phyloP scores from a whole-genome alignment of 306 rosid species.

The Hylodesmum podocarpum region DNA sequence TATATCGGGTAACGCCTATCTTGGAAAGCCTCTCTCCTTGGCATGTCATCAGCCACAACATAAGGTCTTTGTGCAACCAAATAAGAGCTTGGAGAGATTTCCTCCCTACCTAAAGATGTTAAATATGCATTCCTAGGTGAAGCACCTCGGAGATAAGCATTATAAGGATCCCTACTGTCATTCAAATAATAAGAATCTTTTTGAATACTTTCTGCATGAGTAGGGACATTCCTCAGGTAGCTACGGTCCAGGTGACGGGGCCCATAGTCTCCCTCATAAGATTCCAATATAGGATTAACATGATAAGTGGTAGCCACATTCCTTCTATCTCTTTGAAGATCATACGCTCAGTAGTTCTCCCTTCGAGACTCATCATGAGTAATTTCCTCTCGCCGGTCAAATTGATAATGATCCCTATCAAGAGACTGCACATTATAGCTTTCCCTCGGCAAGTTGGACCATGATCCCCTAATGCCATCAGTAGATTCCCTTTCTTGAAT shows the following conservation, averaged over 20 bases:
- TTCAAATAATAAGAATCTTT: conserved; percentile 46
- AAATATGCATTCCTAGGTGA: conserved; percentile 38
- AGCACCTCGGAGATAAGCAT: conserved; percentile 23
- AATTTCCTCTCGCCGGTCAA: conserved; percentile 47
- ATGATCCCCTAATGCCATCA: conserved; percentile 23
- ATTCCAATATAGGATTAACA: conserved; percentile 33
- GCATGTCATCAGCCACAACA: conserved; percentile 37
- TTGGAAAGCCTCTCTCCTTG: conserved; percentile 39
- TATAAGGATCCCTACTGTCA: conserved; percentile 49
- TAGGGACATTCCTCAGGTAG: conserved; percentile 39
- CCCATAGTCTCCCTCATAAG: conserved; percentile 49
- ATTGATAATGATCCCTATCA: conserved; percentile 50
- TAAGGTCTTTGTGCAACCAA: conserved; percentile 35
- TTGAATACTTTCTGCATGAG: conserved; percentile 31
- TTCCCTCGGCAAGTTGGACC: conserved; percentile 5
- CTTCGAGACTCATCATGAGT: conserved; percentile 50
- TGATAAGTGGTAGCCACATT: conserved; percentile 37
- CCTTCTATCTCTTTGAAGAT: conserved; percentile 62
- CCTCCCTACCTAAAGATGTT: conserved; percentile 50
- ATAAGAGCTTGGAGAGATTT: conserved; percentile 41
- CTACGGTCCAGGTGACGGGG: conserved; percentile 40
- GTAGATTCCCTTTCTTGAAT: conserved; percentile 39
- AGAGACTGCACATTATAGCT: conserved; percentile 33
- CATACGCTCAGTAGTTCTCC: conserved; percentile 63
- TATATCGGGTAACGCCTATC: conserved; percentile 49